These are phyloP conservation scores for Papilionanthe hybrid DNA, from an alignment of 116 monocot genomes.

Conservation along the genomic window DNA sequence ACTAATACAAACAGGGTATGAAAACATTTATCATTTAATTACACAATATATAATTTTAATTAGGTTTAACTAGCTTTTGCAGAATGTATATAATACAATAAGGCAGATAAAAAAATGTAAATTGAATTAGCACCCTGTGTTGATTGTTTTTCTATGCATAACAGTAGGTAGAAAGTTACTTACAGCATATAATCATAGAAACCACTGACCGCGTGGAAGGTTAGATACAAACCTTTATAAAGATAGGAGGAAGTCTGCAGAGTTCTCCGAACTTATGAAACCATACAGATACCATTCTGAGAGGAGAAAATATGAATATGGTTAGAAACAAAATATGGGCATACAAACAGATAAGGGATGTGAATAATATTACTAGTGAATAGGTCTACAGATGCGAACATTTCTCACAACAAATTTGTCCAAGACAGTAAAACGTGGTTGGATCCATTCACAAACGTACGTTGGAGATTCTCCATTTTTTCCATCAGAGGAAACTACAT, in stretches of 20 bases:
- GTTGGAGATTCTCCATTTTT: constrained; percentile 16
- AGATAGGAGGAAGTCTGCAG: neutral
- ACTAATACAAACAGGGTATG: too few relatives aligned
- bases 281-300: constrained; percentile 61
- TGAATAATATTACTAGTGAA: neutral
- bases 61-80: too few relatives aligned
- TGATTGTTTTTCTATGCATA: too few relatives aligned
- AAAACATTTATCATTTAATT: too few relatives aligned
- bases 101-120: too few relatives aligned
- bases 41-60: too few relatives aligned
- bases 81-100: too few relatives aligned
- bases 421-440: constrained; percentile 40
- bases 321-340: neutral
- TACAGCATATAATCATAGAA: neutral
- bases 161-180: too few relatives aligned
- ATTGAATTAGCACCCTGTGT: too few relatives aligned
- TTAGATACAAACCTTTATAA: neutral
- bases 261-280: constrained; percentile 13
- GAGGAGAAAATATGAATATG: neutral
- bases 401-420: constrained; percentile 62
- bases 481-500: constrained; percentile 17
- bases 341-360: constrained; percentile 9
- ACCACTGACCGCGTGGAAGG: neutral
- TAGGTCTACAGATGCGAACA: constrained; percentile 30
- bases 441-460: constrained; percentile 64